Evolutionary conservation across 768 basidiomycete species (phyloP).

Genomic region (Saitozyma sp.): DNA sequence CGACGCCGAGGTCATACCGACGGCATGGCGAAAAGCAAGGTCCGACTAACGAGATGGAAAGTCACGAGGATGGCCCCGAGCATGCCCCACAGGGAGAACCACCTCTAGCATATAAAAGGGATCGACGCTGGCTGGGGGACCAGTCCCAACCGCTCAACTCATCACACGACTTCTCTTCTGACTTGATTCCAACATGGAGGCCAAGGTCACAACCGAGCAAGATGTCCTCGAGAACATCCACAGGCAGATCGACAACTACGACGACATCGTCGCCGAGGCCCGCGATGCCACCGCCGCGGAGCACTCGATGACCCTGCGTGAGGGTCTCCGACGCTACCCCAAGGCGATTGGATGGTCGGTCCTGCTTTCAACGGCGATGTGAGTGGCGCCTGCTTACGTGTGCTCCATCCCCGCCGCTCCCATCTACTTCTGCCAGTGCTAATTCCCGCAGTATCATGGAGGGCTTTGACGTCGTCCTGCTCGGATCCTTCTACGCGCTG

Average conservation of each 20-base stretch:
- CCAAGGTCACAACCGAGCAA: background rate
- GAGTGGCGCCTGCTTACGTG: background rate
- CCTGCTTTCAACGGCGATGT: conserved; percentile 23
- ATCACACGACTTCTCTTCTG: no score
- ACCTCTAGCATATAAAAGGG: no score
- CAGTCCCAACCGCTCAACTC: no score
- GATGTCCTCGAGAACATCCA: background rate
- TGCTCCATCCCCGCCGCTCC: background rate
- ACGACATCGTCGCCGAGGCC: conserved; percentile 9
- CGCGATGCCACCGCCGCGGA: conserved; percentile 19
- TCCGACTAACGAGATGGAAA: no score
- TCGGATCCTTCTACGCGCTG: conserved; percentile 15
- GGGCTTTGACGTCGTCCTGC: conserved; percentile 21
- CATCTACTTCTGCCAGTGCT: background rate
- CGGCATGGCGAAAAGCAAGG: no score
- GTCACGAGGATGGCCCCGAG: no score
- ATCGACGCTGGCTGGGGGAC: no score
- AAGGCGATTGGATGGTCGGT: conserved; percentile 48
- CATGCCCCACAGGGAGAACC: no score
- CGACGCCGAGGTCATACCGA: no score
- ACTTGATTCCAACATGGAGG: no score
- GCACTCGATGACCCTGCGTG: conserved; percentile 33
- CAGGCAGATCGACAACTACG: background rate
- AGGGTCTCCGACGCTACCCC: conserved; percentile 45
- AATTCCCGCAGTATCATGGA: conserved; percentile 32